Base-by-base conservation (phyloP, 805 yeast species). In the Sugiyamaella smithiae region DNA sequence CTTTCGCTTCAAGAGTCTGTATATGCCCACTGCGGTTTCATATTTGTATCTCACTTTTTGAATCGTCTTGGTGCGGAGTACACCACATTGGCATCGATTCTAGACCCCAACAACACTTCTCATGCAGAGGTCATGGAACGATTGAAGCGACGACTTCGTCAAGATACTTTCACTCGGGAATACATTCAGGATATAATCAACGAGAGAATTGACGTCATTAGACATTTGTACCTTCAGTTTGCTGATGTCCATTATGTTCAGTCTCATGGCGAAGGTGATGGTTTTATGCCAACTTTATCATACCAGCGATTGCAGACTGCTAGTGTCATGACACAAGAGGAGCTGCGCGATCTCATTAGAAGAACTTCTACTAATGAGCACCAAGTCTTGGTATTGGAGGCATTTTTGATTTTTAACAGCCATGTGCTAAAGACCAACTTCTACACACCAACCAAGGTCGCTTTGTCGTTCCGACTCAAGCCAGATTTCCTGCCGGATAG, bases 1-100 rank as follows among this genome's bases (percentile, higher is more conserved):
- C 77, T 91, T 67, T 89, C 97, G 1, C 81, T 95, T 58, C 98
- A 91, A 70, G 99, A 93, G 70, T 81, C 90, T 40, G 84, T 89
- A 50, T 93, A 93, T 66, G 95, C 97, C 40, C 98, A 91, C 67
- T 85, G 89, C 67, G 96, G 91, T 60, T 84, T 86, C 40, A 86
- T 88, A 53, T 91, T 93, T 65, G 95, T 88, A 44, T 84, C 95
- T 29, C 98, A 93, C 69, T 93, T 91, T 72, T 77, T 91, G 67
- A 93, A 93, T 73, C 79, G 98, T 64, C 76, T 91, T 63, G 97
- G 98, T 25, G 81, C 95, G 1, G 97, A 90, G 68, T 90, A 86
- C 68, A 79, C 75, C 57, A 77, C 88, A 40, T 74, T 91, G 62
- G 68, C 80, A 51, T 70, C 75, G 28, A 73, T 89, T 52, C 74